Percentiles rank a stretch among this genome's conserved stretches.
These are phyloP conservation scores for Ogataea siamensis DNA, from an alignment of 805 yeast genomes.

Conservation along the genomic window DNA sequence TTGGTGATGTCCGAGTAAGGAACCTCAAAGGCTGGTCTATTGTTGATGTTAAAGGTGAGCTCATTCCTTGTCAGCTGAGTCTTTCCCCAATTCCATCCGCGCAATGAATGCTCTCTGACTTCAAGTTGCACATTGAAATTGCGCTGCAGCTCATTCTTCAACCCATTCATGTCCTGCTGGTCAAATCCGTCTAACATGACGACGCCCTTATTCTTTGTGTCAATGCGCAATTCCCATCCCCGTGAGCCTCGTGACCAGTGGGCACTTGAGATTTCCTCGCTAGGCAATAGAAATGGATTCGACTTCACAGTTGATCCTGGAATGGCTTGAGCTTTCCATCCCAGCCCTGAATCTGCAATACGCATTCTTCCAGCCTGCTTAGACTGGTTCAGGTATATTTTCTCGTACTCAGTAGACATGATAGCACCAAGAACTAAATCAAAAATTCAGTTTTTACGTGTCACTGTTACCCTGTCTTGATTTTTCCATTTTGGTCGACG, in stretches of 20 bases:
- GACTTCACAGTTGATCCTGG: slow-evolving; percentile 49
- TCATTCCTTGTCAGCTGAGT: slow-evolving; percentile 91
- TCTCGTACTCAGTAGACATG: slow-evolving; percentile 69
- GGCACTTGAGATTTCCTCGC: slow-evolving; percentile 74
- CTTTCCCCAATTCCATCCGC: slow-evolving; percentile 99
- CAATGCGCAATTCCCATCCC: slow-evolving; percentile 85
- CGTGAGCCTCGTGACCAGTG: slow-evolving; percentile 93
- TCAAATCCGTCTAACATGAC: slow-evolving; percentile 91
- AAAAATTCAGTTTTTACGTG: slow-evolving; percentile 10
- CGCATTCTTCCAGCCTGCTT: slow-evolving; percentile 84
- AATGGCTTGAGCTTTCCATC: slow-evolving; percentile 68
- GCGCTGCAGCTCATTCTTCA: slow-evolving; percentile 81
- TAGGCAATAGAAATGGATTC: slow-evolving; percentile 85
- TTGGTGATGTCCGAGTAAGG: slow-evolving; percentile 81
- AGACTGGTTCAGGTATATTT: slow-evolving; percentile 86
- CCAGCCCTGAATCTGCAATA: slow-evolving; percentile 93
- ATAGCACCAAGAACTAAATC: slow-evolving; percentile 7
- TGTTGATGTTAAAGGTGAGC: slow-evolving; percentile 78
- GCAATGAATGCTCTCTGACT: slow-evolving; percentile 81
- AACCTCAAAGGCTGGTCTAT: slow-evolving; percentile 87
- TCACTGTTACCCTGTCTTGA: slow-evolving; percentile 19
- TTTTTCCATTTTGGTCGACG: slow-evolving; percentile 12
- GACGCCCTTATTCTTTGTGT: slow-evolving; percentile 85
- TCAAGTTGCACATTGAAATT: slow-evolving; percentile 73
- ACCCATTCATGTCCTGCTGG: slow-evolving; percentile 70